Conservation (phyloP, 306 rosid species). For the Mimosa pudica region DNA sequence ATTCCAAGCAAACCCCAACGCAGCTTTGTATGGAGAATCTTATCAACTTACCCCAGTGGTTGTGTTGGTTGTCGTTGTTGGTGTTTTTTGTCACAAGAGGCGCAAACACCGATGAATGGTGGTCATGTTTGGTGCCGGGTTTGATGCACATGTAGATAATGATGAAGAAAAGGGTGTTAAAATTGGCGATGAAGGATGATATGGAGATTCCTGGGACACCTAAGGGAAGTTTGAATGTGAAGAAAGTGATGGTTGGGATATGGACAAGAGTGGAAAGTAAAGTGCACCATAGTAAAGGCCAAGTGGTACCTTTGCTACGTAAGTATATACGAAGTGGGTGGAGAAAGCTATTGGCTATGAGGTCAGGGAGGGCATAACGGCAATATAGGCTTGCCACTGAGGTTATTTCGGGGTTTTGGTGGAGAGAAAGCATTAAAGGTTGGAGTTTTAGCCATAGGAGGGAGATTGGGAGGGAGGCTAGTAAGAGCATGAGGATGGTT, state of each 20-base stretch:
- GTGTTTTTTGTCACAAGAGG: not conserved
- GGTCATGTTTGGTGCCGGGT: not conserved
- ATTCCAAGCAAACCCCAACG: constrained; percentile 75
- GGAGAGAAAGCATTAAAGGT: constrained; percentile 56
- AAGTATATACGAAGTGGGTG: constrained; percentile 72
- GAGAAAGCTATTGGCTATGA: constrained; percentile 60
- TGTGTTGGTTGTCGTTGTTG: not conserved
- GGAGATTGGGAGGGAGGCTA: constrained; percentile 56
- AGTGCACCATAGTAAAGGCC: constrained; percentile 78
- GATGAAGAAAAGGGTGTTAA: constrained; percentile 59
- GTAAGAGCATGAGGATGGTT: constrained; percentile 56
- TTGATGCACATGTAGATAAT: constrained; percentile 36
- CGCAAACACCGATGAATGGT: not conserved
- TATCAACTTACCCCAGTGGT: constrained; percentile 53
- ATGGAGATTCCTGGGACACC: constrained; percentile 71
- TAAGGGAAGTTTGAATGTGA: constrained; percentile 67
- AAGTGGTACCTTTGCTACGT: constrained; percentile 60
- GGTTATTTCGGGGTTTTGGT: constrained; percentile 62
- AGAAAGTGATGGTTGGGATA: constrained; percentile 50
- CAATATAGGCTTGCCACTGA: constrained; percentile 63
- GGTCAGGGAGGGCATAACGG: constrained; percentile 73
- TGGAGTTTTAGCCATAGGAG: constrained; percentile 72
- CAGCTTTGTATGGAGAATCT: constrained; percentile 60
- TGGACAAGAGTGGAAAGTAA: constrained; percentile 53
- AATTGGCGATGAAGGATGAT: constrained; percentile 60